Conservation (phyloP, 371 early-diverging fungal species). For the Quaeritorhiza haematococci region DNA sequence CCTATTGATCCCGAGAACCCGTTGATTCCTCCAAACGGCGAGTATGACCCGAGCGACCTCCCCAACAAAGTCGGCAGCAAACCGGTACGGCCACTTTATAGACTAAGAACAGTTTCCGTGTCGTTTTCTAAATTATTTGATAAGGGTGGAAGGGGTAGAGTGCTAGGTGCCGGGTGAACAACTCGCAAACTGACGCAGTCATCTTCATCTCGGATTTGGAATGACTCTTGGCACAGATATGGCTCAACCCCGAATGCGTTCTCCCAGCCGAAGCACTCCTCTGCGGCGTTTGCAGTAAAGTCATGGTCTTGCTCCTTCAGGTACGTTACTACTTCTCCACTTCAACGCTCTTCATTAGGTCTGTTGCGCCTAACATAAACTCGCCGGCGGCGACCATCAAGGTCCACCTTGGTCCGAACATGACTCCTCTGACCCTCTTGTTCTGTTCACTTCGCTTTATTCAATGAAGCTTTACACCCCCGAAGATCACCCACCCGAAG, state of each 20-base stretch:
- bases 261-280: conserved; percentile 53
- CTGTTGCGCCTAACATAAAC: background rate
- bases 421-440: background rate
- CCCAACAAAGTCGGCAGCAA: conserved; percentile 86
- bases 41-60: conserved; percentile 42
- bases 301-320: conserved; percentile 81
- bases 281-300: conserved; percentile 76
- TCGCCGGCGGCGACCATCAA: background rate
- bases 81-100: conserved; percentile 63
- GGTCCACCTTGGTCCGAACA: too few relatives aligned
- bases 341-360: background rate
- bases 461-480: conserved; percentile 92
- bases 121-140: background rate
- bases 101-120: background rate
- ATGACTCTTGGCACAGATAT: conserved; percentile 45
- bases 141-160: too few relatives aligned
- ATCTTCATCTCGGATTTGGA: background rate
- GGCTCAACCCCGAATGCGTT: conserved; percentile 76
- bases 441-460: background rate
- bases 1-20: too few relatives aligned
- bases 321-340: conserved; percentile 37
- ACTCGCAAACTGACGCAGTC: too few relatives aligned
- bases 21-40: too few relatives aligned
- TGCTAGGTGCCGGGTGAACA: too few relatives aligned
- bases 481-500: conserved; percentile 79